Evolutionary conservation across 2,329 filamentous ascomycete genomes (phyloP), one percentile per base, ranked within the genome.

Genomic region (Penicillium sp.): DNA sequence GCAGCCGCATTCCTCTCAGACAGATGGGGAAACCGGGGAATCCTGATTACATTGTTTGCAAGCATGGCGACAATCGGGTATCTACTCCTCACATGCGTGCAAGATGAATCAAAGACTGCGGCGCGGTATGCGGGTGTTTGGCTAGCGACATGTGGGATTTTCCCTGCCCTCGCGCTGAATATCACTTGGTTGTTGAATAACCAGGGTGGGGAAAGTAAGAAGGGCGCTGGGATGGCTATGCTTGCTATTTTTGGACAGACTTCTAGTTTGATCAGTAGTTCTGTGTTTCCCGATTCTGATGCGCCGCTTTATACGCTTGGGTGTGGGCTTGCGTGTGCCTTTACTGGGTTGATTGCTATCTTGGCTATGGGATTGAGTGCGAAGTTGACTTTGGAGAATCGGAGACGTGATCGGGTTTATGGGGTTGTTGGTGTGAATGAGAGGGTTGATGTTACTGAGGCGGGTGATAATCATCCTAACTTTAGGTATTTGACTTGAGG

Each of bases 51-150:
- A 0, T 60, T 47, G 10, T 71, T 57, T 47, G 64, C 60, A 27
- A 52, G 39, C 3, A 46, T 73, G 0, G 70, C 66, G 1, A 59
- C 61, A 29, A 58, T 68, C 3, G 75, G 74, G 0, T 77, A 77
- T 46, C 50, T 72, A 3, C 52, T 73, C 9, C 60, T 73, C 8
- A 64, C 66, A 2, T 56, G 66, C 23, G 60, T 68, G 25, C 32
- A 64, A 46, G 60, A 67, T 40, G 59, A 62, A 56, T 60, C 41
- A 9, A 61, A 58, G 27, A 65, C 65, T 1, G 68, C 64, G 1
- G 63, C 64, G 3, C 65, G 75, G 6, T 78, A 78, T 58, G 58
- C 68, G 0, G 75, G 69, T 1, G 61, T 75, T 0, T 77, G 66
- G 60, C 63, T 77, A 21, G 75, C 74, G 7, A 64, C 62, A 0